Evolutionary conservation across 2,329 filamentous ascomycete species (phyloP).

Genomic region (Lecanosticta acicola): DNA sequence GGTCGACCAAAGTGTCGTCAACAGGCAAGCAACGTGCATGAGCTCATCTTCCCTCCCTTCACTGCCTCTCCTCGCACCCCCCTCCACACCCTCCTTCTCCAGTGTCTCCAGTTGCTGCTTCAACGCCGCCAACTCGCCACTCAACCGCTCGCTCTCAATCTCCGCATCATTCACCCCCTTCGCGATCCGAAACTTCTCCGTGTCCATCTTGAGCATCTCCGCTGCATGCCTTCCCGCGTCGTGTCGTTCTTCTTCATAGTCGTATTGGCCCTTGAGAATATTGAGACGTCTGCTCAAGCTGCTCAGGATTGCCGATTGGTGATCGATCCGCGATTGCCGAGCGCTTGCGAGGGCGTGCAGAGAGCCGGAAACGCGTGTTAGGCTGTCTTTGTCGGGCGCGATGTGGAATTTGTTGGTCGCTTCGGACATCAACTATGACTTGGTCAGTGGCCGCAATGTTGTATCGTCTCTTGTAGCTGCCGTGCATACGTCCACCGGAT

Average conservation of each 20-base stretch:
- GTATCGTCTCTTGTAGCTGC: too few relatives aligned
- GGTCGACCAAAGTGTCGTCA: not conserved
- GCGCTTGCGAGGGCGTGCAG: constrained; percentile 77
- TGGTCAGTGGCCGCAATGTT: too few relatives aligned
- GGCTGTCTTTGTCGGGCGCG: constrained; percentile 74
- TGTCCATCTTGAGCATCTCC: constrained; percentile 81
- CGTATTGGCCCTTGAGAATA: constrained; percentile 68
- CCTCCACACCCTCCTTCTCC: constrained; percentile 82
- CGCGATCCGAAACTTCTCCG: constrained; percentile 89
- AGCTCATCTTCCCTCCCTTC: constrained; percentile 43
- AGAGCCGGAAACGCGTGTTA: constrained; percentile 78
- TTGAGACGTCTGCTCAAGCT: constrained; percentile 69
- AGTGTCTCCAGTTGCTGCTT: constrained; percentile 71
- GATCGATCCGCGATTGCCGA: constrained; percentile 64
- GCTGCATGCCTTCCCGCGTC: constrained; percentile 74
- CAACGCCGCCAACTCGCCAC: constrained; percentile 69
- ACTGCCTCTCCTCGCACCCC: constrained; percentile 47
- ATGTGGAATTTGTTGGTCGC: constrained; percentile 96
- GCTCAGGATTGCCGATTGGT: constrained; percentile 35
- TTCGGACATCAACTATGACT: constrained; percentile 70
- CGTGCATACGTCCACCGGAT: constrained; percentile 67
- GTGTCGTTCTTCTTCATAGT: constrained; percentile 68
- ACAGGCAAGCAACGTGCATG: constrained; percentile 35
- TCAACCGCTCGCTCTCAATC: constrained; percentile 89
- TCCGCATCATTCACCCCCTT: constrained; percentile 85